These are phyloP conservation scores for Colletotrichum chlorophyti DNA, from an alignment of 2,329 filamentous ascomycete species.

Conservation along the genomic window DNA sequence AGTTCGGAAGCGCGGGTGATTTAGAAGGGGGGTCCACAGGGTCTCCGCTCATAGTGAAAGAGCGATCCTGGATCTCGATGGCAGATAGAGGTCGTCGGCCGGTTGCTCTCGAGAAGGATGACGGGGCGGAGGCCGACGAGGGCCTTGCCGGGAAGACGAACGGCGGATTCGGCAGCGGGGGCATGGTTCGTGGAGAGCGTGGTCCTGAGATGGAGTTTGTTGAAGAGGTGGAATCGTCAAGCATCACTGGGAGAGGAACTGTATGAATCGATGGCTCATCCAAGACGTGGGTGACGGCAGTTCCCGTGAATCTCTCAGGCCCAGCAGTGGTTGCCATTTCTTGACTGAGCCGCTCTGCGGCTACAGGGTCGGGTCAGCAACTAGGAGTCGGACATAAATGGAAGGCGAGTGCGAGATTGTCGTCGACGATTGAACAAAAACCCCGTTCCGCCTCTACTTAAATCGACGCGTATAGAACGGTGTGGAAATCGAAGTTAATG, in stretches of 20 bases:
- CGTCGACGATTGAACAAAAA: background rate
- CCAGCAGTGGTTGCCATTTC: conserved; percentile 50
- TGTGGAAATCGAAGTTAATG: conserved; percentile 11
- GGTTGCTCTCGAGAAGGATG: conserved; percentile 54
- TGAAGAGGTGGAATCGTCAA: conserved; percentile 35
- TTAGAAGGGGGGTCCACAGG: conserved; percentile 34
- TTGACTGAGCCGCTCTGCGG: conserved; percentile 55
- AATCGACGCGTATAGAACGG: conserved; percentile 8
- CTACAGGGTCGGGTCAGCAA: conserved; percentile 51
- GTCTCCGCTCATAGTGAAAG: conserved; percentile 38
- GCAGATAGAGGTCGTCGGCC: conserved; percentile 61
- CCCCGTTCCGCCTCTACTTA: conserved; percentile 20
- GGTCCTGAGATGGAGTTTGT: conserved; percentile 35
- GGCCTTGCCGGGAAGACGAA: conserved; percentile 67
- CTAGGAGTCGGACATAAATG: conserved; percentile 49
- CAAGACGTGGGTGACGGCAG: conserved; percentile 24
- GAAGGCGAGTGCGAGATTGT: conserved; percentile 30
- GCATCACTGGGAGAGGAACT: conserved; percentile 36
- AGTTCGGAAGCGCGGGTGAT: conserved; percentile 57
- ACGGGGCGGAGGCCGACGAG: conserved; percentile 53
- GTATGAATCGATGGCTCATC: conserved; percentile 32
- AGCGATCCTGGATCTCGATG: conserved; percentile 50
- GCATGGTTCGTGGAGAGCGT: conserved; percentile 42
- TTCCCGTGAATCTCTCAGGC: conserved; percentile 42
- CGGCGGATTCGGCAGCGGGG: conserved; percentile 65